These are phyloP conservation scores for Salisapilia sapeloensis DNA, from an alignment of 352 stramenopile species.

Conservation along the genomic window DNA sequence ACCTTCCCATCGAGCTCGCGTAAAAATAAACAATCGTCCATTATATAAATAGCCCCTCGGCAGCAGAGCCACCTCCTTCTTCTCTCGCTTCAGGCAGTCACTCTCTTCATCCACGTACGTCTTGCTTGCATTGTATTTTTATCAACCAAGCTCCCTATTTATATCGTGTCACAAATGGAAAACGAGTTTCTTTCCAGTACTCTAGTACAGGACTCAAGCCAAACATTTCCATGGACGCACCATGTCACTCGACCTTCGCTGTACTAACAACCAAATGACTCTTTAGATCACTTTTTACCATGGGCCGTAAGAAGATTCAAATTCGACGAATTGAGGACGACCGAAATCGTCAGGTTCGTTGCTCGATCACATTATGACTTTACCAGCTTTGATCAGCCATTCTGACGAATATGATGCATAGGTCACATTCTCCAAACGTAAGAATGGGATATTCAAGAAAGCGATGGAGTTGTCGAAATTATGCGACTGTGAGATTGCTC, in stretches of 20 bases:
- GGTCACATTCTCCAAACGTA: conserved; percentile 72
- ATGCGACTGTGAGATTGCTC: conserved; percentile 72
- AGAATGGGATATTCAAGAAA: conserved; percentile 78
- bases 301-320: conserved; percentile 82
- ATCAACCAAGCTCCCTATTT: conserved; percentile 1
- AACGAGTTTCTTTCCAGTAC: neutral
- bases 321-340: conserved; percentile 78
- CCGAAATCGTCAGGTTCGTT: conserved; percentile 45
- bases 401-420: conserved; percentile 1
- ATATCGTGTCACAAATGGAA: neutral
- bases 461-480: conserved; percentile 79
- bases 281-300: conserved; percentile 6
- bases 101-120: neutral
- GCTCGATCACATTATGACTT: neutral
- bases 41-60: conserved; percentile 4
- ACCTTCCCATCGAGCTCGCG: too few species aligned
- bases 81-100: neutral
- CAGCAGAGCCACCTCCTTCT: neutral
- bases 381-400: too few species aligned
- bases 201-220: neutral
- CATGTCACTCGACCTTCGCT: neutral
- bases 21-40: too few species aligned
- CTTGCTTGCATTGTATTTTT: conserved; percentile 1
- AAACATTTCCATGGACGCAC: neutral
- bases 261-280: conserved; percentile 1